Evolutionary conservation across 2,329 filamentous ascomycete genomes (phyloP), one percentile per base, ranked within the genome.

Genomic region (Fusarium duplospermum): DNA sequence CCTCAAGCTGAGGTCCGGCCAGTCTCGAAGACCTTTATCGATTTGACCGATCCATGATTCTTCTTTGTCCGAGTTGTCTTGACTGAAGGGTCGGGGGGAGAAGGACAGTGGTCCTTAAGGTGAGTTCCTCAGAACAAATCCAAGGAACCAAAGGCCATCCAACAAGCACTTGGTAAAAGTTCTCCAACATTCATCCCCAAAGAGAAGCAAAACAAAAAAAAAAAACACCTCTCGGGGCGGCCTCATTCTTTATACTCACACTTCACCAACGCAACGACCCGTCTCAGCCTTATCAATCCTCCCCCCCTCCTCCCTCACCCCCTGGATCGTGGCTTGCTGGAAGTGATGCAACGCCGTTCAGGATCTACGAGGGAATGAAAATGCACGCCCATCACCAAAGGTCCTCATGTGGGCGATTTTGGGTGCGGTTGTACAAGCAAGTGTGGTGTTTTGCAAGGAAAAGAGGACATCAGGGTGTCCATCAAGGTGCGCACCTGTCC

Each of bases 391-490:
- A 64, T 64, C 62, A 62, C 61, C 47, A 36, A 16, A 52, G 11
- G 45, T 29, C 45, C 59, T 57, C 59, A 31, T 57, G 35, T 35
- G 59, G 52, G 54, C 50, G 45, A 38, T 58, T 66, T 65, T 72
- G 61, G 38, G 61, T 61, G 64, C 52, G 56, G 56, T 65, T 65
- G 56, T 47, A 40, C 62, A 24, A 54, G 67, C 56, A 62, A 47
- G 67, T 18, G 14, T 18, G 35, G 45, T 52, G 45, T 52, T 45
- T 52, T 63, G 65, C 40, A 31, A 29, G 27, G 62, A 4, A 38
- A 22, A 16, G 54, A 63, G 75, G 75, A 71, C 77, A 78, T 78
- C 77, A 77, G 61, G 77, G 77, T 78, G 70, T 14, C 77, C 77
- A 79, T 78, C 77, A 76, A 70, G 77, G 77, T 77, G 47, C 73